phyloP scores from a whole-genome alignment of 352 stramenopile species.

The Paralagenidium karlingii region DNA sequence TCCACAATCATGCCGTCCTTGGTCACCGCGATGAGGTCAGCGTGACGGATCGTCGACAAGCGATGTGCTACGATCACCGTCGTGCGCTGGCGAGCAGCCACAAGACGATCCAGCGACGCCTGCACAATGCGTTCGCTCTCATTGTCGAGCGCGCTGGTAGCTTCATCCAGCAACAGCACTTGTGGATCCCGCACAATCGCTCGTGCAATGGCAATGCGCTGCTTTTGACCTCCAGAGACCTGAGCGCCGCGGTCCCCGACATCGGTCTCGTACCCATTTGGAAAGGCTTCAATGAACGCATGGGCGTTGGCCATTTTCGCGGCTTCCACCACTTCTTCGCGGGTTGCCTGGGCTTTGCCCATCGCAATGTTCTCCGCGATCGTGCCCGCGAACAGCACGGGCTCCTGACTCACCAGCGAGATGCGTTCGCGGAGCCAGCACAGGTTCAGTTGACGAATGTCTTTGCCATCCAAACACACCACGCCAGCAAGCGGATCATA shows the following conservation, averaged over 20 bases:
- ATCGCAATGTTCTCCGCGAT: constrained; percentile 29
- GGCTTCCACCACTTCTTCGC: constrained; percentile 64
- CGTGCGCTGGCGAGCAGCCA: constrained; percentile 30
- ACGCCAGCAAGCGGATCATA: constrained; percentile 19
- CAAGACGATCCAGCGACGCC: constrained; percentile 27
- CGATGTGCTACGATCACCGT: constrained; percentile 85
- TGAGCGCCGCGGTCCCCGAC: constrained; percentile 85
- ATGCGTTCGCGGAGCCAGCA: constrained; percentile 18
- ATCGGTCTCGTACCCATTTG: constrained; percentile 73
- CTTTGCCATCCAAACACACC: constrained; percentile 18
- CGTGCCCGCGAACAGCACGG: constrained; percentile 30
- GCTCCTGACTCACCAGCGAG: constrained; percentile 41
- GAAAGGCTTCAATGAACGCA: constrained; percentile 85
- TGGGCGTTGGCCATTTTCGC: constrained; percentile 79
- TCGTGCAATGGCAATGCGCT: constrained; percentile 86
- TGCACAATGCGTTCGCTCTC: constrained; percentile 27
- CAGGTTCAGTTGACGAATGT: constrained; percentile 20
- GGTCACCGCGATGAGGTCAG: constrained; percentile 84
- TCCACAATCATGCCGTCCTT: constrained; percentile 69
- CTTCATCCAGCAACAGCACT: constrained; percentile 87
- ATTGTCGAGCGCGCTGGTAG: constrained; percentile 75
- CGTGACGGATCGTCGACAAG: constrained; percentile 82
- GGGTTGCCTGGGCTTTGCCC: constrained; percentile 27
- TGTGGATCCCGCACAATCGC: constrained; percentile 84
- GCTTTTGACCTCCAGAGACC: constrained; percentile 91